Base-by-base conservation (phyloP, 345 rosid genomes). In the Mangifera indica region DNA sequence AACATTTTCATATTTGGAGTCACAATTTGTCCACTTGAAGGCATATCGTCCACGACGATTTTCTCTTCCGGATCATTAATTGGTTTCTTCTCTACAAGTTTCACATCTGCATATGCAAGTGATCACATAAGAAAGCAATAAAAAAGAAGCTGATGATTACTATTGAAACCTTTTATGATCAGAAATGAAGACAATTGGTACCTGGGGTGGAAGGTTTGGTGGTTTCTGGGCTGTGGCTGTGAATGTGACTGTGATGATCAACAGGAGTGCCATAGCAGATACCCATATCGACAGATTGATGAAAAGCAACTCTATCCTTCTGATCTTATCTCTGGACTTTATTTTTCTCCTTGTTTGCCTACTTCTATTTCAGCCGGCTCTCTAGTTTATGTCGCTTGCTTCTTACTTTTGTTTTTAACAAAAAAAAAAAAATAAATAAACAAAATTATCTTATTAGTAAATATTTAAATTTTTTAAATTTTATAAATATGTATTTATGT, bases 1-100 rank as follows among this genome's bases (percentile, higher is more conserved):
- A 87, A 93, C 82, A 70, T 72, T 74, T 87, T 93, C 52, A 88
- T 75, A 69, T 79, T 79, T 5, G 81, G 78, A 10, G 65, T 60
- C 1, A 57, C 62, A 15, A 82, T 74, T 76, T 71, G 59, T 24
- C 77, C 79, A 18, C 49, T 70, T 0, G 64, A n/a, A 0, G 73
- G 66, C 73, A 55, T n/a, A n/a, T 22, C 24, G 10, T 52, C 29
- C 42, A 37, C 10, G 62, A 32, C 5, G 0, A 4, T 3, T 22
- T 29, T 48, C 4, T 42, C 20, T 63, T 42, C 20, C 17, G 52
- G 5, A 3, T 12, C 18, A 40, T 52, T n/a, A n/a, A n/a, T 62
- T 15, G 11, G 22, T 40, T n/a, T 51, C 26, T 29, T 52, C 3
- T 66, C 58, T 3, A 1, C 7, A 9, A 37, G 7, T 0, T 48